A percentile compares a stretch with the other conserved stretches of the same genome.
These are phyloP conservation scores for Uncinocarpus reesii DNA, from an alignment of 2,329 filamentous ascomycete genomes.

Conservation along the genomic window DNA sequence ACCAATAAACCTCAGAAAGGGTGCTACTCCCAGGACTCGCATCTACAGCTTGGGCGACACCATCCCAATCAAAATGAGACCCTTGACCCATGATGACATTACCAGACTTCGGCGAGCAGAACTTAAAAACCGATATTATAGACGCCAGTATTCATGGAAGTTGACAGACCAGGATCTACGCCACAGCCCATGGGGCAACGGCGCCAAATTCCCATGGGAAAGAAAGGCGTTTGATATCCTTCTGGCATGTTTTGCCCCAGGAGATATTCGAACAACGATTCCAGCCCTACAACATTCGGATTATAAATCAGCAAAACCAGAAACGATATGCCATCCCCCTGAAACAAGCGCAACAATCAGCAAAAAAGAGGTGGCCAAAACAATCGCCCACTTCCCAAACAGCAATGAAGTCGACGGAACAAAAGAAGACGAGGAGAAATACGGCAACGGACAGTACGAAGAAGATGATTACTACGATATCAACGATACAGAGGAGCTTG, in stretches of 20 bases:
- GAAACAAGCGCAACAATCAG: neutral
- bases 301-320: neutral
- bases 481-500: neutral
- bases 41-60: constrained; percentile 3
- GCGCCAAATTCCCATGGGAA: neutral
- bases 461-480: neutral
- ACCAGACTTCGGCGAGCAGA: neutral
- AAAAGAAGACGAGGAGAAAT: neutral
- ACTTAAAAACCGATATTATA: neutral
- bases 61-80: constrained; percentile 7
- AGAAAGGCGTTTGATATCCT: constrained; percentile 14
- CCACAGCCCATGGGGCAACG: neutral
- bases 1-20: neutral
- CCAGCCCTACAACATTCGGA: constrained; percentile 23
- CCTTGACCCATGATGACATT: constrained; percentile 3
- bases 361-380: neutral
- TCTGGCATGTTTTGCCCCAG: constrained; percentile 27
- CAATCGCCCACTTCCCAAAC: neutral
- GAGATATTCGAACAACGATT: constrained; percentile 33
- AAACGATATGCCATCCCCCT: too few relatives aligned
- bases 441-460: neutral
- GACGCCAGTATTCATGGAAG: neutral
- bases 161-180: neutral
- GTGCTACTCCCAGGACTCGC: neutral
- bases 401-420: neutral